Evolutionary conservation across 2,329 filamentous ascomycete genomes (phyloP).

Genomic region (Phymatotrichopsis omnivora): DNA sequence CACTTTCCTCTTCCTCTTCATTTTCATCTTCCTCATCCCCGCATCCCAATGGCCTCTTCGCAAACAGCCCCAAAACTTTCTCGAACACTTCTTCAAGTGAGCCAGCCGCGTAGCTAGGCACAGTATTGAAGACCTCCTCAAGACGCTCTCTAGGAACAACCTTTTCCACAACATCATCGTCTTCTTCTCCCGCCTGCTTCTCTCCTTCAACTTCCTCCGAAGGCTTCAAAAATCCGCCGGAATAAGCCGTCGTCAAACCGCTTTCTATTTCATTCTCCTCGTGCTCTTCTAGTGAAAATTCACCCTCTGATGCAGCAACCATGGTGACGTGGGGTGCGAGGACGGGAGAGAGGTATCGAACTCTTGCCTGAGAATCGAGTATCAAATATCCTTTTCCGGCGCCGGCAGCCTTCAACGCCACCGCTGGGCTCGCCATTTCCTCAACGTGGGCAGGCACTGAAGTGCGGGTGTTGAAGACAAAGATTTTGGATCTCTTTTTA

Average conservation of each 20-base stretch:
- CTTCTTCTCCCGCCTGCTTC: slow-evolving; percentile 32
- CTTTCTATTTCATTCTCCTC: slow-evolving; percentile 31
- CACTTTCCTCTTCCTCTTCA: slow-evolving; percentile 1
- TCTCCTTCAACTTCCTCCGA: slow-evolving; percentile 19
- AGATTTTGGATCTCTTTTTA: slow-evolving; percentile 41
- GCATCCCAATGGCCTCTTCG: slow-evolving; percentile 42
- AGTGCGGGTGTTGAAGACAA: slow-evolving; percentile 56
- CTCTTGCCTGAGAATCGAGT: slow-evolving; percentile 64
- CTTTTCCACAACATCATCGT: slow-evolving; percentile 33
- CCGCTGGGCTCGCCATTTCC: slow-evolving; percentile 47
- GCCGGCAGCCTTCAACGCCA: slow-evolving; percentile 55
- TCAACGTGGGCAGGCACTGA: slow-evolving; percentile 50
- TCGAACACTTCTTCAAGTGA: slow-evolving; percentile 68
- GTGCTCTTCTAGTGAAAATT: slow-evolving; percentile 39
- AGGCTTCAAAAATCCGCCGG: slow-evolving; percentile 29
- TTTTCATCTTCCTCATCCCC: slow-evolving; percentile 13
- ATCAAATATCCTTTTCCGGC: slow-evolving; percentile 62
- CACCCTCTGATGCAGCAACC: slow-evolving; percentile 44
- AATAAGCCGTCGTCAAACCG: slow-evolving; percentile 34
- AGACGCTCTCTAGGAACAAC: slow-evolving; percentile 40
- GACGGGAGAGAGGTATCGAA: slow-evolving; percentile 45
- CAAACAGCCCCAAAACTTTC: slow-evolving; percentile 56
- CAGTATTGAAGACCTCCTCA: slow-evolving; percentile 58
- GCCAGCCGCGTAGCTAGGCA: slow-evolving; percentile 57
- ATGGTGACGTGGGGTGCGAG: slow-evolving; percentile 16